A percentile compares a stretch with the other conserved stretches of the same genome.
These are phyloP conservation scores for Przewalskia tangutica DNA, from an alignment of 257 asterid species.

Conservation along the genomic window DNA sequence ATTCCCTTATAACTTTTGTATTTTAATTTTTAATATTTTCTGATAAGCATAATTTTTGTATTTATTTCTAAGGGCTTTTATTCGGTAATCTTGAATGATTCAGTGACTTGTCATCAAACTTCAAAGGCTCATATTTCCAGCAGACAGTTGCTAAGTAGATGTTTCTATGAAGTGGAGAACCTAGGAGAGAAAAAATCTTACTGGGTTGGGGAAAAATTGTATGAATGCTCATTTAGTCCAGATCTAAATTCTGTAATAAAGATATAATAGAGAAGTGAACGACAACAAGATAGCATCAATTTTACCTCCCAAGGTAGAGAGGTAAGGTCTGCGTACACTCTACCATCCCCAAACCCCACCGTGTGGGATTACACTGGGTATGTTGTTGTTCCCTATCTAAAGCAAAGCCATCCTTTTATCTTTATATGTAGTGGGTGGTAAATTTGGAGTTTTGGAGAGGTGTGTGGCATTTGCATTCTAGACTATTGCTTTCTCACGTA, in stretches of 20 bases:
- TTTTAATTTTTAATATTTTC: background rate
- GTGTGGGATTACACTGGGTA: no score
- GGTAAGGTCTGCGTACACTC: no score
- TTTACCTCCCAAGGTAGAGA: background rate
- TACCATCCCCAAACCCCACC: no score
- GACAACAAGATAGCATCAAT: background rate
- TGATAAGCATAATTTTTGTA: background rate
- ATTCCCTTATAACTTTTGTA: slow-evolving; percentile 10
- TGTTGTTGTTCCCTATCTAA: background rate
- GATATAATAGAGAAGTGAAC: background rate
- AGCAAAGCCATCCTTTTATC: background rate
- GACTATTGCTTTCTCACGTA: background rate
- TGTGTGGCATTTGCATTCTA: background rate
- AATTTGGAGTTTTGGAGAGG: background rate
- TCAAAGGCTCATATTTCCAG: background rate
- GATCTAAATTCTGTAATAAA: background rate
- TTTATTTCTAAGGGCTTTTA: background rate
- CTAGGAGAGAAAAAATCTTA: background rate
- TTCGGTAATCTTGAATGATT: background rate
- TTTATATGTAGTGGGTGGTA: background rate
- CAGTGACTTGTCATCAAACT: slow-evolving; percentile 1
- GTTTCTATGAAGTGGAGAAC: background rate
- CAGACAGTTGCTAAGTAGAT: background rate
- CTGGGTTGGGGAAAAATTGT: background rate
- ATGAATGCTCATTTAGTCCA: background rate